Conservation (phyloP, 768 basidiomycete species). For the Leccinum ochraceum region DNA sequence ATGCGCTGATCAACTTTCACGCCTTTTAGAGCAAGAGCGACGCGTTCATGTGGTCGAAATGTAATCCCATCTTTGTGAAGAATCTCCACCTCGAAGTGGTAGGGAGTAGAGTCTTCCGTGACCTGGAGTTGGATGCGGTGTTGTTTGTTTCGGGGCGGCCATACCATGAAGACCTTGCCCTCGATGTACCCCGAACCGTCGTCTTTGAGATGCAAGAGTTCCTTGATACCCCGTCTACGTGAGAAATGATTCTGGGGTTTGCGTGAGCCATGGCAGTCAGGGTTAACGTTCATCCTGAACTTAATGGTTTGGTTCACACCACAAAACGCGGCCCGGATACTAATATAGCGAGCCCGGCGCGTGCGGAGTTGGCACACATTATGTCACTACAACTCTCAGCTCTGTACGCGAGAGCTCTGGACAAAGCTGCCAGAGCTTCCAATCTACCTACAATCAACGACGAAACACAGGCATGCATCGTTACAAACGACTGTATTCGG, state of each 20-base stretch:
- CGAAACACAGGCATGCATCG: constrained; percentile 45
- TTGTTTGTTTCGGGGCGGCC: constrained; percentile 34
- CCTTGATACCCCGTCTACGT: constrained; percentile 32
- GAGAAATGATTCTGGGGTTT: constrained; percentile 20
- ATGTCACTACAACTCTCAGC: constrained; percentile 36
- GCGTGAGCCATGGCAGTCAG: not conserved
- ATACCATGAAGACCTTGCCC: constrained; percentile 47
- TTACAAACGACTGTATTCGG: not conserved
- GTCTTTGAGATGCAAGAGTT: constrained; percentile 33
- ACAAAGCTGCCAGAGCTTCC: constrained; percentile 38
- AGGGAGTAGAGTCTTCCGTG: constrained; percentile 11
- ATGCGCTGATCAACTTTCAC: constrained; percentile 34
- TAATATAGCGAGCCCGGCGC: not conserved
- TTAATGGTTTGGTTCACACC: not conserved
- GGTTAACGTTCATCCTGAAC: constrained; percentile 12
- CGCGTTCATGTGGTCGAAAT: constrained; percentile 42
- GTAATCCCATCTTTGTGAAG: constrained; percentile 35
- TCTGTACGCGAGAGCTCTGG: constrained; percentile 43
- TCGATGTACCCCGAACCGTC: constrained; percentile 42
- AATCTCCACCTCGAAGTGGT: constrained; percentile 43
- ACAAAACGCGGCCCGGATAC: too few relatives aligned
- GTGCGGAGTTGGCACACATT: not conserved
- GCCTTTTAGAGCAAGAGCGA: constrained; percentile 52
- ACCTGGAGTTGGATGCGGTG: constrained; percentile 35
- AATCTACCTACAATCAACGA: constrained; percentile 43